Conservation (phyloP, 768 basidiomycete genomes). For the Porpolomopsis calyptriformis region DNA sequence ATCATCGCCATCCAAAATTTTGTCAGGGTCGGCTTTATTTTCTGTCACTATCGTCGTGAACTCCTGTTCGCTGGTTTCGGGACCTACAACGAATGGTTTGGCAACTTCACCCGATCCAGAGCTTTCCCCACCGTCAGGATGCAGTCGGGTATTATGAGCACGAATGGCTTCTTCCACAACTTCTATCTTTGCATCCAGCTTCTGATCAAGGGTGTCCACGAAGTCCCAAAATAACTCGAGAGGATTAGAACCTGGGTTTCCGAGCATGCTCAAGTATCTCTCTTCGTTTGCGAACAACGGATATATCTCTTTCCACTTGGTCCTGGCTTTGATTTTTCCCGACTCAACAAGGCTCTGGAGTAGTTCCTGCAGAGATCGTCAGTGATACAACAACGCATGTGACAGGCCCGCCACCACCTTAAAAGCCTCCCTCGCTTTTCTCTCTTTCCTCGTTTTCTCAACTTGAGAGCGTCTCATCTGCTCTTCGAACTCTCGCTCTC, state of each 20-base stretch:
- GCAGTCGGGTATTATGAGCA: slow-evolving; percentile 30
- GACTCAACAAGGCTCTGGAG: slow-evolving; percentile 56
- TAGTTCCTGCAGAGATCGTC: slow-evolving; percentile 38
- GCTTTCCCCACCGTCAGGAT: slow-evolving; percentile 24
- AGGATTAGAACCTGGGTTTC: slow-evolving; percentile 89
- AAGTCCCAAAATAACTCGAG: slow-evolving; percentile 95
- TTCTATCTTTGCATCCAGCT: slow-evolving; percentile 70
- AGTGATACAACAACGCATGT: not conserved
- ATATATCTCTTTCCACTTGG: slow-evolving; percentile 89
- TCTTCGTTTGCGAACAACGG: slow-evolving; percentile 64
- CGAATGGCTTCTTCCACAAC: slow-evolving; percentile 53
- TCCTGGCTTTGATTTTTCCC: slow-evolving; percentile 65
- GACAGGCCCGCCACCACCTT: slow-evolving; percentile 38
- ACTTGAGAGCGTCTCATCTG: slow-evolving; percentile 70
- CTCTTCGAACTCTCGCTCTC: slow-evolving; percentile 87
- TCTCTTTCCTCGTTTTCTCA: slow-evolving; percentile 72
- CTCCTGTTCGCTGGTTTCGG: slow-evolving; percentile 58
- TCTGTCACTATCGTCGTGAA: slow-evolving; percentile 48
- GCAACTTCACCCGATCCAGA: slow-evolving; percentile 18
- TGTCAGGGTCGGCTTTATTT: slow-evolving; percentile 42
- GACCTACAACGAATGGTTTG: slow-evolving; percentile 30
- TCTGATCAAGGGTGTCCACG: slow-evolving; percentile 80
- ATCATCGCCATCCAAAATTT: slow-evolving; percentile 40
- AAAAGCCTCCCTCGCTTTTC: slow-evolving; percentile 89
- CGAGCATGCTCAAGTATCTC: slow-evolving; percentile 82